Percentiles rank a stretch among this genome's conserved stretches.
These are phyloP conservation scores for Debaryomyces subglobosus DNA, from an alignment of 1,139 yeast genomes.

Conservation along the genomic window DNA sequence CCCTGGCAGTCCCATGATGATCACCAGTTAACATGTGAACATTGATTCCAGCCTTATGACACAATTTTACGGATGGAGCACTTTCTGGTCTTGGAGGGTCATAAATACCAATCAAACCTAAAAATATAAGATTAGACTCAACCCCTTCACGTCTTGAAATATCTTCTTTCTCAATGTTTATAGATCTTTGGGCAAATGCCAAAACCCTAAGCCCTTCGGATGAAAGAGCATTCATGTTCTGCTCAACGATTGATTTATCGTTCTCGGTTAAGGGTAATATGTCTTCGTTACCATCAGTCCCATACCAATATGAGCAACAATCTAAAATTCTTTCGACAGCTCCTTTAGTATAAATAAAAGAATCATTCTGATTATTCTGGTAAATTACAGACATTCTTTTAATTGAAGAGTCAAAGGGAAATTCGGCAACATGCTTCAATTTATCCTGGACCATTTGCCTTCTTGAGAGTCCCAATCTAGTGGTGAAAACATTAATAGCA, in stretches of 20 bases:
- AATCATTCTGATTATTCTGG: constrained; percentile 29
- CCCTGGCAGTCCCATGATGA: constrained; percentile 80
- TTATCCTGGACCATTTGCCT: constrained; percentile 25
- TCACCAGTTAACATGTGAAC: constrained; percentile 89
- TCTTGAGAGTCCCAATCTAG: constrained; percentile 56
- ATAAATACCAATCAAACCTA: constrained; percentile 78
- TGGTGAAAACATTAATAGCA: constrained; percentile 75
- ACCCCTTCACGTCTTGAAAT: constrained; percentile 49
- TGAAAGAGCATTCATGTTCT: constrained; percentile 65
- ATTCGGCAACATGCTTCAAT: constrained; percentile 59
- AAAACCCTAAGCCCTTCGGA: constrained; percentile 73
- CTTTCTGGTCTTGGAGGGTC: constrained; percentile 84
- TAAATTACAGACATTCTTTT: constrained; percentile 76
- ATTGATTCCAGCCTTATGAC: constrained; percentile 77
- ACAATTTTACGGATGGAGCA: constrained; percentile 63
- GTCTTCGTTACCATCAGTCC: constrained; percentile 24
- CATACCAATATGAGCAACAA: constrained; percentile 62
- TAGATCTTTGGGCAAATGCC: constrained; percentile 60
- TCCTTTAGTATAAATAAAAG: constrained; percentile 65
- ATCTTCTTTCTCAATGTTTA: constrained; percentile 24
- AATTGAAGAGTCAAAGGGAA: constrained; percentile 77
- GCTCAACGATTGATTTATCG: constrained; percentile 47
- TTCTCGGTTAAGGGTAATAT: constrained; percentile 40
- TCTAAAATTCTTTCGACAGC: constrained; percentile 74
- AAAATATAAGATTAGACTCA: constrained; percentile 60